Conservation (phyloP, 306 rosid genomes). For the Herpetospermum pedunculosum region DNA sequence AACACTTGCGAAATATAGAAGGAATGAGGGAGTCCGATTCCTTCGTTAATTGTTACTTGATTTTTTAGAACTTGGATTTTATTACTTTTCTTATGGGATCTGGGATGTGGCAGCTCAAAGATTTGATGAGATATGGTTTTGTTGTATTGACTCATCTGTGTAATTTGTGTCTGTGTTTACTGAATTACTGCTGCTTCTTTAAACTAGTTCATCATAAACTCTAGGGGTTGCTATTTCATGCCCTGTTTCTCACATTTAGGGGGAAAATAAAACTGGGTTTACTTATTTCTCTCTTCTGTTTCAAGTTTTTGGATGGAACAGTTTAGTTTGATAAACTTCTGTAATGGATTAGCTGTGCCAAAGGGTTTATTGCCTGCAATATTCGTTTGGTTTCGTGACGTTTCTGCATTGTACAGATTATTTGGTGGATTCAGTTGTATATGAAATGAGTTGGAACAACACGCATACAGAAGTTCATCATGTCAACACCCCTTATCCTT, state of each 20-base stretch:
- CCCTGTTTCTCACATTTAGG: neutral
- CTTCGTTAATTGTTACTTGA: neutral
- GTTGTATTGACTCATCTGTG: neutral
- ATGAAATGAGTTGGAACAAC: constrained; percentile 73
- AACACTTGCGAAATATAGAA: neutral
- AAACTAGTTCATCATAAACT: neutral
- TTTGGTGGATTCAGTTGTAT: neutral
- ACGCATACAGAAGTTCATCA: constrained; percentile 75
- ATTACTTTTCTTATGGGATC: neutral
- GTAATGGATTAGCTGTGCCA: neutral
- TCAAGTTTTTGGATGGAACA: neutral
- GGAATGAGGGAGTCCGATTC: neutral
- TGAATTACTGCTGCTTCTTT: neutral
- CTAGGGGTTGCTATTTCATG: neutral
- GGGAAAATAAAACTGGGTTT: neutral
- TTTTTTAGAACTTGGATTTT: neutral
- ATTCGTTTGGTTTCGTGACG: neutral
- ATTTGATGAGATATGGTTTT: neutral
- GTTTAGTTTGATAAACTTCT: neutral
- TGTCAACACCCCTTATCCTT: constrained; percentile 62
- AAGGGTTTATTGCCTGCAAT: neutral
- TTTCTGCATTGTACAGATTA: neutral
- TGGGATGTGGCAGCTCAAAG: neutral
- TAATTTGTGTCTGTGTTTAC: neutral
- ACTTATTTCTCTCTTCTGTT: neutral